phyloP scores from a whole-genome alignment of 2,329 filamentous ascomycete genomes.

The Arthroderma sp. region DNA sequence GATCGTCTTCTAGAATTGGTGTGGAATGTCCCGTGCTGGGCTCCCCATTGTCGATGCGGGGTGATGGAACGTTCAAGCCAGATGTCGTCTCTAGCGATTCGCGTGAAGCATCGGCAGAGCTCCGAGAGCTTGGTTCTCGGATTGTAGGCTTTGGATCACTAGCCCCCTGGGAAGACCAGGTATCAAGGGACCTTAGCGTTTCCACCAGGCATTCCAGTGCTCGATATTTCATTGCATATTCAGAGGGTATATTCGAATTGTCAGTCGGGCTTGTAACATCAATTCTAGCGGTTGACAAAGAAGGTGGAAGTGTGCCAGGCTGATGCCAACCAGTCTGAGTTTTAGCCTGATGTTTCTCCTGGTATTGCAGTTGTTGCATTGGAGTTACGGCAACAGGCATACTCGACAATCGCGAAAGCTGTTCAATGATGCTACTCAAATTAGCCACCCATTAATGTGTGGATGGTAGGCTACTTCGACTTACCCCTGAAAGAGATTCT shows the following conservation, averaged over 20 bases:
- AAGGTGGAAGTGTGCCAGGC: conserved; percentile 71
- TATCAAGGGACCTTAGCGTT: conserved; percentile 75
- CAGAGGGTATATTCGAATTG: conserved; percentile 59
- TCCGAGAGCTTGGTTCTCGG: conserved; percentile 20
- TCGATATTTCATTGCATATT: conserved; percentile 83
- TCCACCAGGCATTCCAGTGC: conserved; percentile 81
- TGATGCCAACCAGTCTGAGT: conserved; percentile 68
- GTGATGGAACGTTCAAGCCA: conserved; percentile 41
- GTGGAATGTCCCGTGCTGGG: conserved; percentile 50
- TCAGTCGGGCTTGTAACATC: conserved; percentile 28
- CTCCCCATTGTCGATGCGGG: conserved; percentile 42
- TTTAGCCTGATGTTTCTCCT: conserved; percentile 58
- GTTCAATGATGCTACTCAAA: conserved; percentile 58
- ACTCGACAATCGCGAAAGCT: conserved; percentile 76
- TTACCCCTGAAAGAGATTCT: conserved; percentile 82
- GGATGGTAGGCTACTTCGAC: conserved; percentile 4
- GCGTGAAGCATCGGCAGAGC: conserved; percentile 47
- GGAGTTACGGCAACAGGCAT: conserved; percentile 62
- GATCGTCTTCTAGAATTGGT: conserved; percentile 70
- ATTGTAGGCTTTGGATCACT: conserved; percentile 29
- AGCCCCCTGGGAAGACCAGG: conserved; percentile 68
- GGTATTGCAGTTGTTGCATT: conserved; percentile 71
- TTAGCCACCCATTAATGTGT: conserved; percentile 4
- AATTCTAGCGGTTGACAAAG: conserved; percentile 68
- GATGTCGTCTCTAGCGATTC: conserved; percentile 59